Base-by-base conservation (phyloP, 2,329 filamentous ascomycete species). In the Fusarium sp. region DNA sequence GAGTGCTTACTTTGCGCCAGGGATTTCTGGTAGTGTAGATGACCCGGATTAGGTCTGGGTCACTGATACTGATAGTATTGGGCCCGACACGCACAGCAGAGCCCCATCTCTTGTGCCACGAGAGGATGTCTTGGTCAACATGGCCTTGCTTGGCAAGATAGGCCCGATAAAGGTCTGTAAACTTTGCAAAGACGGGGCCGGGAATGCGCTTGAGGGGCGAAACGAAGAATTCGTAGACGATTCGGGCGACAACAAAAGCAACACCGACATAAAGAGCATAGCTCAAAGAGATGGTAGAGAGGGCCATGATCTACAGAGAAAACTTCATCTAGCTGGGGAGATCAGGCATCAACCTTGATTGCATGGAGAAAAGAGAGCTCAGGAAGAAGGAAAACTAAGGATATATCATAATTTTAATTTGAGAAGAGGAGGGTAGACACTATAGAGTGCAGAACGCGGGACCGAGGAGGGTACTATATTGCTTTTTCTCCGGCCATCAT, bases 101-200 rank as follows among this genome's bases (percentile, higher is more conserved):
- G 5, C 67, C 67, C 66, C 62, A 69, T 69, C 22, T 70, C 22
- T 8, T 49, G 38, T 69, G 67, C 67, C 67, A 69, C 10, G 33
- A 34, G 15, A 57, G 63, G 9, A 63, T 64, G 2, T 52, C 49
- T 0, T 17, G 26, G 15, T 69, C 67, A 3, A 70, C 67, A 54
- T 69, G 56, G 2, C 67, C 66, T n/a, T 49, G 56, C 1, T 53
- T 31, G 2, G 67, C 47, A 6, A 69, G 66, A 6, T 62, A 47
- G 1, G 67, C 62, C 15, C 66, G 67, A 11, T 70, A 69, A n/a
- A 70, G 53, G 14, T 69, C 67, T 1, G 67, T 69, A 10, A 56
- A 59, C n/a, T 56, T 70, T 9, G 67, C 46, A 6, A 38, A 13
- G 3, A 55, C n/a, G 2, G 67, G 67, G 1, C 67, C 67, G 0